Conservation (phyloP, 2,329 filamentous ascomycete genomes). For the Botrytis deweyae region DNA sequence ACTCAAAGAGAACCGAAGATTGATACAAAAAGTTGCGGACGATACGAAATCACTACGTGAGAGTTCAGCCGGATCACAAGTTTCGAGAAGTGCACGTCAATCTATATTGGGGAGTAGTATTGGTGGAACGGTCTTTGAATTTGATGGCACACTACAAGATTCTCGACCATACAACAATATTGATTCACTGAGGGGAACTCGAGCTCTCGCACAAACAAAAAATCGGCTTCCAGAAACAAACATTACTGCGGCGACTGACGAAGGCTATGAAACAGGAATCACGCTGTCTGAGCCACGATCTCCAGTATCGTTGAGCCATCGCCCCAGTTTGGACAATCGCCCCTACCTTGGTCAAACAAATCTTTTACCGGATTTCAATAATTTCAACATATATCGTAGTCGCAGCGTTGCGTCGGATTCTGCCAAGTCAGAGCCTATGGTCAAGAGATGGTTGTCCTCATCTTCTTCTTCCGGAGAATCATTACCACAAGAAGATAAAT, state of each 20-base stretch:
- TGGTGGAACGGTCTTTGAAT: constrained; percentile 1
- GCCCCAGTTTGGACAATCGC: neutral
- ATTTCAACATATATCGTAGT: constrained; percentile 14
- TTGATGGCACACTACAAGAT: constrained; percentile 5
- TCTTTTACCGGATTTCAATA: neutral
- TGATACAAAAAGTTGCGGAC: constrained; percentile 22
- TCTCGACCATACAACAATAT: neutral
- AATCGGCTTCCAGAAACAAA: neutral
- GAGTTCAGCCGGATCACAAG: constrained; percentile 13
- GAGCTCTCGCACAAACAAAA: neutral
- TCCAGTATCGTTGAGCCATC: neutral
- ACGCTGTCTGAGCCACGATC: neutral
- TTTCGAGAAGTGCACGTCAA: neutral
- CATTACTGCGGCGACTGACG: neutral
- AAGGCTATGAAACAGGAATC: constrained; percentile 8
- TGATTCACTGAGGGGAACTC: neutral
- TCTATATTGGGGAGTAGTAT: neutral
- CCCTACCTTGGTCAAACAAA: neutral
- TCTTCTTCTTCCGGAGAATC: constrained; percentile 18
- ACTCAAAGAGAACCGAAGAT: constrained; percentile 17
- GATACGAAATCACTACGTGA: constrained; percentile 21
- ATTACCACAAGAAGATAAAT: neutral
- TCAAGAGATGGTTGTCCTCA: constrained; percentile 2
- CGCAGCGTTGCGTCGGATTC: neutral
- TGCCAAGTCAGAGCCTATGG: constrained; percentile 12